Base-by-base conservation (phyloP, 192 early-diverging fungal genomes). In the Backusella australiensis region DNA sequence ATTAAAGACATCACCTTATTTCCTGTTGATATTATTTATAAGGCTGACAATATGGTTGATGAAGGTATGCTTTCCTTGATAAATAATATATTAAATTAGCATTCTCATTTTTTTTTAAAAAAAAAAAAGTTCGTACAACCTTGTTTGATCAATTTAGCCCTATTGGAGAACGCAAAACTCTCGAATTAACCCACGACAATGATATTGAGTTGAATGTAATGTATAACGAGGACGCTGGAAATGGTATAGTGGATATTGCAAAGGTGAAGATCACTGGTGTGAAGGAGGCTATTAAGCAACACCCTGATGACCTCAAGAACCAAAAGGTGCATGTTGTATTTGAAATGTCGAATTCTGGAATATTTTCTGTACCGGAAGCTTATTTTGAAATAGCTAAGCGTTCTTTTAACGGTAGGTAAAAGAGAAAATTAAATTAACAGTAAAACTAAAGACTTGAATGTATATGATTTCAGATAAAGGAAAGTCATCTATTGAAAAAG, bases 271-370 rank as follows among this genome's bases (percentile, higher is more conserved):
- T 98, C 32, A 74, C 86, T 17, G 96, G 96, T 29, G 75, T 99
- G 23, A 82, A 87, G 5, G 89, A 85, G 0, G 91, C 94, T 2
- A 74, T 94, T 29, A 86, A 86, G 21, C 88, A 89, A 69, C 88
- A 90, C 74, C 89, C 92, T 41, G 85, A 88, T 36, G 77, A 85
- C 9, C 85, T 85, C 21, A 85, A 79, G 17, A 32, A 29, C 0
- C 94, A 93, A 42, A 97, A 97, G 82, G 94, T 98, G 42, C 92
- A 93, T 44, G 91, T 94, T 15, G 81, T 88, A 6, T 84, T 98
- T 71, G 91, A 94, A 80, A 85, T 97, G 41, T 92, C 89, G 35
- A 93, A 96, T 56, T 90, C 93, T 49, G 94, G 94, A 53, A 53
- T 92, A 3, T 80, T 97, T 59, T 85, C 85, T 39, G 85, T 94